These are phyloP conservation scores for Cordyceps javanica DNA, from an alignment of 2,329 filamentous ascomycete genomes.

Conservation along the genomic window DNA sequence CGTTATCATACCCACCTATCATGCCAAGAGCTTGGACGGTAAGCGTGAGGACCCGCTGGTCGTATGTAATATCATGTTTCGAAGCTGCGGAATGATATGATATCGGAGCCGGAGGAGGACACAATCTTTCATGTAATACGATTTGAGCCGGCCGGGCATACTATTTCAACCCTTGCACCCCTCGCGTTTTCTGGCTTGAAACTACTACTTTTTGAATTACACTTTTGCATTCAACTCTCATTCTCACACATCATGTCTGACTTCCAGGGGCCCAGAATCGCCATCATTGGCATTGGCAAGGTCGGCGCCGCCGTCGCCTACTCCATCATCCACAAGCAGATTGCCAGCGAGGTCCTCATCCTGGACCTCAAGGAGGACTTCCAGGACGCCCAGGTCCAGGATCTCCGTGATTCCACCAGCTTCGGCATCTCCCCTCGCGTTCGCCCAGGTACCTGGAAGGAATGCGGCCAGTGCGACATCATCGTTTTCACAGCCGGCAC, in stretches of 20 bases:
- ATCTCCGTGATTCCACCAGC: slow-evolving; percentile 45
- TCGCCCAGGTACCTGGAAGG: slow-evolving; percentile 36
- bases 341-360: slow-evolving; percentile 45
- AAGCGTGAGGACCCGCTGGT: slow-evolving; percentile 12
- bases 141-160: background rate
- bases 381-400: slow-evolving; percentile 43
- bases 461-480: slow-evolving; percentile 48
- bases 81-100: background rate
- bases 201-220: background rate
- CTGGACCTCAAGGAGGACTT: slow-evolving; percentile 42
- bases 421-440: slow-evolving; percentile 36
- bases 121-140: slow-evolving; percentile 9
- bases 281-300: slow-evolving; percentile 44
- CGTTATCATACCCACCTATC: slow-evolving; percentile 10
- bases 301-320: slow-evolving; percentile 46
- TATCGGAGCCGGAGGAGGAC: background rate
- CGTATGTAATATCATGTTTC: slow-evolving; percentile 9
- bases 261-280: slow-evolving; percentile 25
- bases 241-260: slow-evolving; percentile 10
- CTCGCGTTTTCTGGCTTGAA: background rate
- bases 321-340: slow-evolving; percentile 43
- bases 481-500: slow-evolving; percentile 49
- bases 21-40: slow-evolving; percentile 11
- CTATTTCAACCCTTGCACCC: slow-evolving; percentile 11
- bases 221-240: background rate